These are phyloP conservation scores for Phialophora verrucosa DNA, from an alignment of 2,329 filamentous ascomycete species.

Conservation along the genomic window DNA sequence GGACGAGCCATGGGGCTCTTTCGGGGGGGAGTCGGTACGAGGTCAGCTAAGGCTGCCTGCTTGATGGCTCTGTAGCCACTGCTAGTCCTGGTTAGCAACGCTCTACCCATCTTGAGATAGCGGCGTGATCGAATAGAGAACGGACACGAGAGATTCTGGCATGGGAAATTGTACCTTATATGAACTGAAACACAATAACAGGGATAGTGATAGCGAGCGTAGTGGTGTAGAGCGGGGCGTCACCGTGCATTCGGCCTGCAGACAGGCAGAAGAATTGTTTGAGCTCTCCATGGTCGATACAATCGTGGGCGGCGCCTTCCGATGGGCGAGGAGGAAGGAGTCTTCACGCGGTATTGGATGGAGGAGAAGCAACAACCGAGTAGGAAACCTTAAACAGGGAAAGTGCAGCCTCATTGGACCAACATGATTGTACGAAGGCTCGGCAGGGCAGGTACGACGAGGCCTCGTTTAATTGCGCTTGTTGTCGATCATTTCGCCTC, in stretches of 20 bases:
- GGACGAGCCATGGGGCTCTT: conserved; percentile 21
- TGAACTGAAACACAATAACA: conserved; percentile 18
- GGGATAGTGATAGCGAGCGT: conserved; percentile 12
- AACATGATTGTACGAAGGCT: neutral
- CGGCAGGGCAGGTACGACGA: neutral
- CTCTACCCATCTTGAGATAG: conserved; percentile 20
- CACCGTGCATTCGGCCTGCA: conserved; percentile 24
- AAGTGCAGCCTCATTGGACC: conserved; percentile 28
- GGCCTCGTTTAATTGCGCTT: neutral
- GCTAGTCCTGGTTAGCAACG: conserved; percentile 25
- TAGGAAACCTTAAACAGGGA: conserved; percentile 12
- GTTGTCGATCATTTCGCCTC: conserved; percentile 4
- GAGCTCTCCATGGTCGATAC: conserved; percentile 20
- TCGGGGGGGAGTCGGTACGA: neutral
- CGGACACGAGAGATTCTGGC: neutral
- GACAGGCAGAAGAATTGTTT: conserved; percentile 32
- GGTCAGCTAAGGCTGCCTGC: conserved; percentile 17
- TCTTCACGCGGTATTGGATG: conserved; percentile 1
- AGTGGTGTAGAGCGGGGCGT: conserved; percentile 24
- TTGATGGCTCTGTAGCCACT: conserved; percentile 32
- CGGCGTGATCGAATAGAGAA: neutral
- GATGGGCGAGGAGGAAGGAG: conserved; percentile 22
- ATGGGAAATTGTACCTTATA: conserved; percentile 30
- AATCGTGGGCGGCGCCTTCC: conserved; percentile 33
- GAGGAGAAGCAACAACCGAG: conserved; percentile 6